Conservation (phyloP, 208 protist species). For the Crithidia acanthocephali region DNA sequence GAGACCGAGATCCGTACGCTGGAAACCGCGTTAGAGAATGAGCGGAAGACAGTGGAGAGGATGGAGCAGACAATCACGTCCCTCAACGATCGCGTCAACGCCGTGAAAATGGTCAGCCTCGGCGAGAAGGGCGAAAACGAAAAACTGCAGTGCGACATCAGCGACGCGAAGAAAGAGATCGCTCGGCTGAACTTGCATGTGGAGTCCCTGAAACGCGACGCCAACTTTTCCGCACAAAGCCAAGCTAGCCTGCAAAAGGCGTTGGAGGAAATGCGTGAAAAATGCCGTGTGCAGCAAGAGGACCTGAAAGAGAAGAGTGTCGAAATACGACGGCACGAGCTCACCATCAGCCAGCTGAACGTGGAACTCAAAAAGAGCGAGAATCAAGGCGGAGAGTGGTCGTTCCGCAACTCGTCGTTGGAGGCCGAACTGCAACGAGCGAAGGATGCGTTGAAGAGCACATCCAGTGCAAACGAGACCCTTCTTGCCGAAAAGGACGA, state of each 20-base stretch:
- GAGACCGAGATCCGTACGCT: slow-evolving; percentile 75
- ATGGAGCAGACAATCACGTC: slow-evolving; percentile 69
- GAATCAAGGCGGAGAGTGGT: slow-evolving; percentile 49
- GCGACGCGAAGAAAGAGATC: slow-evolving; percentile 56
- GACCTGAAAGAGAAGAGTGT: slow-evolving; percentile 64
- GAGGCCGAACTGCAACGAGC: slow-evolving; percentile 53
- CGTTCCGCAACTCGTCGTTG: slow-evolving; percentile 44
- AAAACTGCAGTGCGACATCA: slow-evolving; percentile 62
- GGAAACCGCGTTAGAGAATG: slow-evolving; percentile 49
- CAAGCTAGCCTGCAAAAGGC: slow-evolving; percentile 50
- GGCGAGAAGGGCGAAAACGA: slow-evolving; percentile 67
- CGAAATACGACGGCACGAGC: slow-evolving; percentile 66
- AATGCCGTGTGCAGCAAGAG: slow-evolving; percentile 48
- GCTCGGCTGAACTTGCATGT: slow-evolving; percentile 51
- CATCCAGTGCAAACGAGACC: slow-evolving; percentile 4
- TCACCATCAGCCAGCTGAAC: slow-evolving; percentile 63
- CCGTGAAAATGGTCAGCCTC: slow-evolving; percentile 68
- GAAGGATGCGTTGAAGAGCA: slow-evolving; percentile 37
- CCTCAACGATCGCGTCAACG: slow-evolving; percentile 77
- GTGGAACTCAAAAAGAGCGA: slow-evolving; percentile 73
- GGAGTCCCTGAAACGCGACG: slow-evolving; percentile 59
- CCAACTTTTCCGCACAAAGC: slow-evolving; percentile 48
- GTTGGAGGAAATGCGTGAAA: slow-evolving; percentile 58
- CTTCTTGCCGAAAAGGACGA: slow-evolving; percentile 27
- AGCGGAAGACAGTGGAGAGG: slow-evolving; percentile 56